These are phyloP conservation scores for Jimgerdemannia lactiflua DNA, from an alignment of 192 early-diverging fungal genomes.

Conservation along the genomic window DNA sequence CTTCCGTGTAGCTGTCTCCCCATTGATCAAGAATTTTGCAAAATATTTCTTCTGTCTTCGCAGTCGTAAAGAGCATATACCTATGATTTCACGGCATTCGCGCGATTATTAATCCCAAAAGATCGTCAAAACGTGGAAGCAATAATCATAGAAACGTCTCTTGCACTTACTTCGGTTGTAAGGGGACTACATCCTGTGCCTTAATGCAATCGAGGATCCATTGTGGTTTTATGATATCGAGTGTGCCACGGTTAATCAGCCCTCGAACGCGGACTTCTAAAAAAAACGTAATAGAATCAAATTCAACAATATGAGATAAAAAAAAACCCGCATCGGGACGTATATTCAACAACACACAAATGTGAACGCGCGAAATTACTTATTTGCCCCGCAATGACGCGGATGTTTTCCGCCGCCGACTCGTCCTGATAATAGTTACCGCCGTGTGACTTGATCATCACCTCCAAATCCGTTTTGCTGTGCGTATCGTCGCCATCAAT, in stretches of 20 bases:
- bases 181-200: constrained; percentile 40
- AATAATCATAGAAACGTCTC: too few relatives aligned
- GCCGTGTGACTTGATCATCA: constrained; percentile 55
- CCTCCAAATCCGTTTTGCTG: constrained; percentile 57
- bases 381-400: constrained; percentile 44
- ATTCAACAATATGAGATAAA: neutral
- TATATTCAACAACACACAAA: too few relatives aligned
- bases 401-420: constrained; percentile 30
- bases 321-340: neutral
- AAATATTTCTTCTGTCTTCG: constrained; percentile 46
- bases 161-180: constrained; percentile 55
- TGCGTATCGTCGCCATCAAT: constrained; percentile 34
- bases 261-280: constrained; percentile 53
- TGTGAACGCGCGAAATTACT: neutral
- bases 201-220: constrained; percentile 68
- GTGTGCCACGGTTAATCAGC: constrained; percentile 41
- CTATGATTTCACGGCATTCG: constrained; percentile 20
- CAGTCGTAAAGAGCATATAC: constrained; percentile 59
- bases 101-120: neutral
- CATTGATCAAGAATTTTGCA: constrained; percentile 58
- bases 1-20: constrained; percentile 66
- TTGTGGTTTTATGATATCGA: constrained; percentile 60
- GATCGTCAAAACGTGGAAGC: neutral
- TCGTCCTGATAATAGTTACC: constrained; percentile 62
- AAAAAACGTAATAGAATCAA: constrained; percentile 11